phyloP scores from a whole-genome alignment of 2,329 filamentous ascomycete species.

The Clarireedia homoeocarpa region DNA sequence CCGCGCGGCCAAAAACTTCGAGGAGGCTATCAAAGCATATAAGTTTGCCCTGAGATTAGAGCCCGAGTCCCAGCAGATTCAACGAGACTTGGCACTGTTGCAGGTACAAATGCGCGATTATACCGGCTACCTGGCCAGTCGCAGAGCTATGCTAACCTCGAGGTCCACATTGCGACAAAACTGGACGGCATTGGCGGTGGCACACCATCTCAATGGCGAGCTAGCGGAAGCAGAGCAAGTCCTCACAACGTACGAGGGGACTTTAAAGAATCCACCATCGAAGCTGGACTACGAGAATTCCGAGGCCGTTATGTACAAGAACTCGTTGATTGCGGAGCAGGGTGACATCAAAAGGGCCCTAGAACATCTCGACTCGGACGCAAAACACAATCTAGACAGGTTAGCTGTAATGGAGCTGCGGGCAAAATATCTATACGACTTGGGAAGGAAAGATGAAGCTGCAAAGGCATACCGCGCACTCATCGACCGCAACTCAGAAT shows the following conservation, averaged over 20 bases:
- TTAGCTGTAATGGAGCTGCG: conserved; percentile 78
- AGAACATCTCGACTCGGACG: conserved; percentile 72
- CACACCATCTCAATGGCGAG: conserved; percentile 84
- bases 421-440: conserved; percentile 73
- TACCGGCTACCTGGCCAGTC: conserved; percentile 83
- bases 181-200: conserved; percentile 96
- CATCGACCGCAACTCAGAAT: conserved; percentile 81
- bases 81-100: conserved; percentile 84
- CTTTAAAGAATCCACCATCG: conserved; percentile 71
- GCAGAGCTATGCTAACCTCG: conserved; percentile 78
- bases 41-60: conserved; percentile 90
- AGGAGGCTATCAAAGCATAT: conserved; percentile 98
- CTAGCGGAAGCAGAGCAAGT: conserved; percentile 82
- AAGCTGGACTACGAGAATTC: conserved; percentile 84
- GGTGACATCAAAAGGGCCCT: conserved; percentile 77
- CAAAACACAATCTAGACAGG: conserved; percentile 74
- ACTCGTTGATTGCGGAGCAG: conserved; percentile 83
- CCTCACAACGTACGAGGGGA: conserved; percentile 86
- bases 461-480: conserved; percentile 72
- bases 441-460: conserved; percentile 73
- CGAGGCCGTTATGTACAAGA: conserved; percentile 92
- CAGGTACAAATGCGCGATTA: conserved; percentile 97
- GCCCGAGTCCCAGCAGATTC: conserved; percentile 89
- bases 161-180: conserved; percentile 78
- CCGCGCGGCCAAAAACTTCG: conserved; percentile 91